Evolutionary conservation across 306 rosid species (phyloP).

Genomic region (Rosa lucieae): DNA sequence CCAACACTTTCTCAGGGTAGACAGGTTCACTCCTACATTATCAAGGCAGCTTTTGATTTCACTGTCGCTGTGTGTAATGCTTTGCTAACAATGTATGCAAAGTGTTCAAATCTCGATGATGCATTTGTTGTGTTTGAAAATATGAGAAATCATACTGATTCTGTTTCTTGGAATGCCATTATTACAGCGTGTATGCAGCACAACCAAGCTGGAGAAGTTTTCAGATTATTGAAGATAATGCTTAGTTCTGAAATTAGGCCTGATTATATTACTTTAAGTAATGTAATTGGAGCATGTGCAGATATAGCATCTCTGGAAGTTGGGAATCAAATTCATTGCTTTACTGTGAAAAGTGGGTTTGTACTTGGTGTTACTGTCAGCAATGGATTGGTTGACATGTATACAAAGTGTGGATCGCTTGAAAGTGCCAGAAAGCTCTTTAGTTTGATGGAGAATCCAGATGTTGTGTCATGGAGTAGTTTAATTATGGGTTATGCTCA

Average conservation of each 20-base stretch:
- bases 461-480: slow-evolving; percentile 85
- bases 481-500: slow-evolving; percentile 75
- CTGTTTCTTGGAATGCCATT: slow-evolving; percentile 77
- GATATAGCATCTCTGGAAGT: slow-evolving; percentile 58
- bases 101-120: slow-evolving; percentile 57
- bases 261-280: slow-evolving; percentile 56
- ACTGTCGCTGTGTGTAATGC: slow-evolving; percentile 51
- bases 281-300: slow-evolving; percentile 60
- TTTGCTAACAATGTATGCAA: slow-evolving; percentile 65
- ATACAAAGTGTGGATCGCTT: slow-evolving; percentile 75
- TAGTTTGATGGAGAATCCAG: slow-evolving; percentile 42
- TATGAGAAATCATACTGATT: slow-evolving; percentile 39
- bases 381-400: slow-evolving; percentile 79
- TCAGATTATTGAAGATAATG: slow-evolving; percentile 54
- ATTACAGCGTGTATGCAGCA: slow-evolving; percentile 63
- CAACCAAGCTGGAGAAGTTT: slow-evolving; percentile 55
- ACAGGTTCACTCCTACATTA: slow-evolving; percentile 60
- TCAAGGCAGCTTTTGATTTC: slow-evolving; percentile 46
- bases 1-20: slow-evolving; percentile 54
- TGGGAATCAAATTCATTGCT: slow-evolving; percentile 73
- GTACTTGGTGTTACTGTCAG: slow-evolving; percentile 47
- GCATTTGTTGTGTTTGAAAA: slow-evolving; percentile 52
- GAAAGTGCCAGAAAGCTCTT: slow-evolving; percentile 55
- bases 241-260: slow-evolving; percentile 48
- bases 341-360: slow-evolving; percentile 57